Conservation (phyloP, 1,284 basidiomycete species). For the Singerocomus inundabilis region DNA sequence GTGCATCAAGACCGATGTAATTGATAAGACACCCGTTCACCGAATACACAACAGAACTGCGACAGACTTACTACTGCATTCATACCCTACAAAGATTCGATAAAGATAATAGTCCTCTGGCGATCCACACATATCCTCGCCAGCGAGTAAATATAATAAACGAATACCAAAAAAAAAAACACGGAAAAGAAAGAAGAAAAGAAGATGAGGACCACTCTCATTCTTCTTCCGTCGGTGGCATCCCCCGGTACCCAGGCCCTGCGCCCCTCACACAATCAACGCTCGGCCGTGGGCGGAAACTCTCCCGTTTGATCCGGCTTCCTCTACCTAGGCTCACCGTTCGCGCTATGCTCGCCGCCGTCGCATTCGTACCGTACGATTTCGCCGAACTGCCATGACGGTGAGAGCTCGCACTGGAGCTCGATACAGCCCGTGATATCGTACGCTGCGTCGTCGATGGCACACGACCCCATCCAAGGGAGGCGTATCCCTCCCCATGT, state of each 20-base stretch:
- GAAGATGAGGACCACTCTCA: conserved; percentile 1
- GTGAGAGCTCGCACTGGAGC: conserved; percentile 12
- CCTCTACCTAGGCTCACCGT: conserved; percentile 43
- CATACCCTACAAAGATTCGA: conserved; percentile 23
- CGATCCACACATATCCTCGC: conserved; percentile 14
- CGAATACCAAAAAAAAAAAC: too few species aligned
- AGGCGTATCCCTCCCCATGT: conserved; percentile 25
- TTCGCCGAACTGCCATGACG: conserved; percentile 14
- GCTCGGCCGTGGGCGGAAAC: conserved; percentile 75
- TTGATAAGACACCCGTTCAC: neutral
- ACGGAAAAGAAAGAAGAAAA: neutral
- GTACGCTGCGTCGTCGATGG: conserved; percentile 29
- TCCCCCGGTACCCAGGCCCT: conserved; percentile 20
- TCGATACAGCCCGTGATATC: conserved; percentile 24
- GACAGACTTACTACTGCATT: conserved; percentile 1
- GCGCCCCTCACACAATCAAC: conserved; percentile 41
- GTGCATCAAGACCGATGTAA: too few species aligned
- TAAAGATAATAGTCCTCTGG: conserved; percentile 21
- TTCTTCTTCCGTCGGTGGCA: conserved; percentile 31
- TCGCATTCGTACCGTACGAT: conserved; percentile 18
- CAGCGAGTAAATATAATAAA: conserved; percentile 22
- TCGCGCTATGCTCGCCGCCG: conserved; percentile 28
- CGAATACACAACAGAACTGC: neutral
- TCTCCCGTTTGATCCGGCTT: conserved; percentile 52
- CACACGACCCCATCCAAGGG: conserved; percentile 32